phyloP scores from a whole-genome alignment of 2,329 filamentous ascomycete genomes.

The Huntiella omanensis region DNA sequence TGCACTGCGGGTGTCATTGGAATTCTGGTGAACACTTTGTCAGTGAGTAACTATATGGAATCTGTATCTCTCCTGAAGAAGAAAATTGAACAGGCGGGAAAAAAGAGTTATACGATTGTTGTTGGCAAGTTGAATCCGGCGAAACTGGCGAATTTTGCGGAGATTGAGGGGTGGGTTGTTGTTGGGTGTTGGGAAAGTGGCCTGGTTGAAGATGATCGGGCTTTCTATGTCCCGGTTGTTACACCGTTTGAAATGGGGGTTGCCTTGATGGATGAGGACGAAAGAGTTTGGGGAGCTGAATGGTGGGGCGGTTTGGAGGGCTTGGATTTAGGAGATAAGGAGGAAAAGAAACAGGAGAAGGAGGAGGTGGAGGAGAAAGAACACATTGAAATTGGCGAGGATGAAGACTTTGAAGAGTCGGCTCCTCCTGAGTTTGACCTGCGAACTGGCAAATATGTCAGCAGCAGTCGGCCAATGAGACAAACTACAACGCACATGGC shows the following conservation, averaged over 20 bases:
- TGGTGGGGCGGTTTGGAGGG: conserved; percentile 79
- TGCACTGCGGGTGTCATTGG: conserved; percentile 71
- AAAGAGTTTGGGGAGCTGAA: conserved; percentile 66
- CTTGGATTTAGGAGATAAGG: conserved; percentile 28
- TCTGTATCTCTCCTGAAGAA: conserved; percentile 57
- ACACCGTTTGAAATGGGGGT: conserved; percentile 88
- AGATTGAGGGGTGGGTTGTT: conserved; percentile 91
- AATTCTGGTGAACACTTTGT: conserved; percentile 89
- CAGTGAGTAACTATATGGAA: conserved; percentile 72
- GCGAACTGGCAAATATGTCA: conserved; percentile 67
- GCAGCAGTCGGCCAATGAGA: conserved; percentile 57
- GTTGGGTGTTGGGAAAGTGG: conserved; percentile 97
- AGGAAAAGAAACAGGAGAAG: conserved; percentile 12
- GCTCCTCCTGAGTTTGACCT: conserved; percentile 84
- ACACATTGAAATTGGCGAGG: conserved; percentile 20
- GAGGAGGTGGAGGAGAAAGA: conserved; percentile 13
- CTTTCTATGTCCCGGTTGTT: conserved; percentile 74
- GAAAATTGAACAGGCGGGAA: conserved; percentile 60
- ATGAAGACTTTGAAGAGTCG: conserved; percentile 47
- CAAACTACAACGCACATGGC: background rate
- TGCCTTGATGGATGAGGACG: conserved; percentile 54
- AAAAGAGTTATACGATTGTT: conserved; percentile 91
- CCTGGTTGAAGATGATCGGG: conserved; percentile 62
- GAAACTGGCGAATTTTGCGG: conserved; percentile 90
- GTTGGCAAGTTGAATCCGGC: conserved; percentile 92